Conservation (phyloP, 345 rosid species). For the Melastoma malabathricum region DNA sequence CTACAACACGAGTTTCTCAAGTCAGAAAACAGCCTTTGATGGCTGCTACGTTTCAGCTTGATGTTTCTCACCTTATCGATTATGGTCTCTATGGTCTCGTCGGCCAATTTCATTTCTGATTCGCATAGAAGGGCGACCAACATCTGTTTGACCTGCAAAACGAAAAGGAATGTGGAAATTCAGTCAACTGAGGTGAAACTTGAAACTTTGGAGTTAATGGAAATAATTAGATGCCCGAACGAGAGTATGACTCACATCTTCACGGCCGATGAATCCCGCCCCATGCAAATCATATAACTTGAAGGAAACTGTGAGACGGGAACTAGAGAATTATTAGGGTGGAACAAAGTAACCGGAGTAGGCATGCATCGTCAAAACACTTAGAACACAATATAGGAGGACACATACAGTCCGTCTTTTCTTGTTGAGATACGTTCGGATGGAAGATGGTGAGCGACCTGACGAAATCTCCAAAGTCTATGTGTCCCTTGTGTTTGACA, state of each 20-base stretch:
- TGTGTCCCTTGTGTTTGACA: slow-evolving; percentile 75
- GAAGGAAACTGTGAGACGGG: slow-evolving; percentile 95
- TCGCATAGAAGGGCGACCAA: slow-evolving; percentile 89
- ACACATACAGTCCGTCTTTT: slow-evolving; percentile 76
- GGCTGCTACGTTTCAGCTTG: no score
- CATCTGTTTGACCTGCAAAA: slow-evolving; percentile 94
- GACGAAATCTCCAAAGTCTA: slow-evolving; percentile 93
- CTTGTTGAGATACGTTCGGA: slow-evolving; percentile 71
- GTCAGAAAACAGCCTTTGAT: no score
- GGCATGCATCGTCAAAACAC: no score
- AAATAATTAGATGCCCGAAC: no score
- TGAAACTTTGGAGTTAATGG: no score
- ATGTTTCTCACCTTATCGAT: slow-evolving; percentile 93
- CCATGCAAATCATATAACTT: slow-evolving; percentile 85
- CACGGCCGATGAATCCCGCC: slow-evolving; percentile 90
- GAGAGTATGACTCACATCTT: slow-evolving; percentile 69
- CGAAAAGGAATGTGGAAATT: no score
- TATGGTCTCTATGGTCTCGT: slow-evolving; percentile 88
- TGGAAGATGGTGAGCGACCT: slow-evolving; percentile 82
- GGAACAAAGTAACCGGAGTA: no score
- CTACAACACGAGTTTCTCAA: no score
- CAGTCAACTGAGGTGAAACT: no score
- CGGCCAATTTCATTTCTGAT: slow-evolving; percentile 93
- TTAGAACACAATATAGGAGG: neutral
- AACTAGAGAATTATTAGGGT: no score